Evolutionary conservation across 2,329 filamentous ascomycete genomes (phyloP), one percentile per base, ranked within the genome.

Genomic region (Tolypocladium album): DNA sequence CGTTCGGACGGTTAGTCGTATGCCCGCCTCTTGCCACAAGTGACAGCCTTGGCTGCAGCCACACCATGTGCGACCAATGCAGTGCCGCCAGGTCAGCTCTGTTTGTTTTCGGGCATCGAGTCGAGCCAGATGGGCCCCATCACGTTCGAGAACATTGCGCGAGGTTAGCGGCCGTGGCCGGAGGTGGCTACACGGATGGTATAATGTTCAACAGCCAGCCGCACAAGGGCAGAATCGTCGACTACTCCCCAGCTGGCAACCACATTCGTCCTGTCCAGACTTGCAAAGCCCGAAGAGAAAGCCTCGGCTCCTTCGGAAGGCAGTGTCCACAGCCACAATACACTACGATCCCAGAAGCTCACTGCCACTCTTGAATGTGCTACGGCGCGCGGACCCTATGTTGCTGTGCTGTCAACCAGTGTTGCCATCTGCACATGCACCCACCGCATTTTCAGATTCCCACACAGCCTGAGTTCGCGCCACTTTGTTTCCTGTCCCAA

Each of bases 361-460:
- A n/a, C 24, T 42, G 24, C 20, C 39, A 20, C 40, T 58, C 39
- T 55, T 40, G 52, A 24, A 47, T 27, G 40, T 7, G 36, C 4
- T 13, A 39, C 3, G 24, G 15, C 5, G 13, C 11, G n/a, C 20
- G 50, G 17, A 4, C 31, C 27, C 9, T 9, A 31, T 31, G 27
- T 31, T 31, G 27, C 27, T 31, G 27, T 5, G 27, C 27, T 31
- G 27, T 31, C 27, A 31, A 31, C 27, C 27, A 31, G 27, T 31
- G 27, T 31, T 31, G 27, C 3, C 27, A 31, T 31, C 3, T 31
- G 27, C 27, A 31, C 27, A 31, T 31, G 5, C 27, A 5, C 27
- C 27, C 27, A 59, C 62, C 63, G 63, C 60, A 58, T 61, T 59
- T 63, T 61, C 17, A 60, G 57, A 60, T 24, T 24, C 56, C 56